Base-by-base conservation (phyloP, 257 asterid species). In the Perilla frutescens region DNA sequence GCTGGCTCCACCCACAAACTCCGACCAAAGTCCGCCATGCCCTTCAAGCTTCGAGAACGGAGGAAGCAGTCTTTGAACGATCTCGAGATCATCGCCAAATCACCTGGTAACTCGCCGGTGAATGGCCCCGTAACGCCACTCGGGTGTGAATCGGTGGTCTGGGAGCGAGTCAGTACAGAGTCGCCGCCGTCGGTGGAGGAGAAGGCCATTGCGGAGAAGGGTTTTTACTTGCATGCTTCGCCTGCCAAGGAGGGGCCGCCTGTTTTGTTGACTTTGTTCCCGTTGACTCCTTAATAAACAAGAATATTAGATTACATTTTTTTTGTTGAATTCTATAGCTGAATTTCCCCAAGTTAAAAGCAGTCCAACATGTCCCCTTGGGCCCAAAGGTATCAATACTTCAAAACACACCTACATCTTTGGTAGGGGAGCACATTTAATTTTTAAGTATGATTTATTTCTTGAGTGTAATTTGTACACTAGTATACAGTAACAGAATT, bases 201-300 rank as follows among this genome's bases (percentile, higher is more conserved):
- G 78, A 78, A 62, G 71, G 61, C 53, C 54, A 53, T 77, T 29
- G 64, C 70, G 65, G 74, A 66, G 26, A 77, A 77, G 71, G 78
- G 78, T 1, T 77, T 77, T 66, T 72, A 77, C 53, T 48, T 77
- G 66, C 81, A 77, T 31, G 63, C 77, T 55, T 64, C 77, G 74
- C 77, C 82, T 11, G 39, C 8, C 58, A 78, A 78, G 82, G 76
- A 50, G 72, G 76, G 53, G 68, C 68, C 77, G 70, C 80, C 83
- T 47, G 80, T 70, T 69, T 71, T 79, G 73, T 71, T 79, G 77
- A 79, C 76, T 74, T 69, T 79, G 70, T 79, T 79, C 70, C 83
- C 83, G 45, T 69, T 79, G 77, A 74, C 74, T 63, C 68, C 77
- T 47, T 45, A 8, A 3, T 34, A 65, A 29, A 4, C 64, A 39